Percentiles rank a stretch among this genome's conserved stretches.
Conservation (phyloP, 164 flowering plant genomes). For the Akebia trifoliata region DNA sequence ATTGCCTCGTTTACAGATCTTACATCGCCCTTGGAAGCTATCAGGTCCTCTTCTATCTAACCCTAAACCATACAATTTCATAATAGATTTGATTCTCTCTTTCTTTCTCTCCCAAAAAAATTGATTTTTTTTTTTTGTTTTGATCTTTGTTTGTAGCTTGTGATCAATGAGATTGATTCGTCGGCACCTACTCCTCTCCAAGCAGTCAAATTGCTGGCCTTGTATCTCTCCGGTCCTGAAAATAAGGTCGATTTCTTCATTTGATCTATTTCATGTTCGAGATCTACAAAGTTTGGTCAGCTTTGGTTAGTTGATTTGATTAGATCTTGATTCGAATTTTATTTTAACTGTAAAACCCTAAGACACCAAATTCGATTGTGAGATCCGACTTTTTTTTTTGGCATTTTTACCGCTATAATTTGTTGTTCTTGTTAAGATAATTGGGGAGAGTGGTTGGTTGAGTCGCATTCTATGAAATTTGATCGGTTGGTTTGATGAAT, state of each 20-base stretch:
- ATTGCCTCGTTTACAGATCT: slow-evolving; percentile 77
- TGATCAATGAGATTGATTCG: slow-evolving; percentile 72
- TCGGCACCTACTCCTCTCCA: slow-evolving; percentile 89
- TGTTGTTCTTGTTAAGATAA: neutral
- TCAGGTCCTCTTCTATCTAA: slow-evolving; percentile 33
- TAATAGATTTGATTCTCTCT: neutral
- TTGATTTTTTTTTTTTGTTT: neutral
- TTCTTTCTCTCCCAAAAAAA: neutral
- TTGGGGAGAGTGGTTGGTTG: neutral
- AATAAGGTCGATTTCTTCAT: slow-evolving; percentile 52
- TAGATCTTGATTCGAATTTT: neutral
- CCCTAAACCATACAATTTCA: neutral
- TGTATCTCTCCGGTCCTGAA: slow-evolving; percentile 62
- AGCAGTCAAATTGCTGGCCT: slow-evolving; percentile 88
- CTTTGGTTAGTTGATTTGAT: neutral
- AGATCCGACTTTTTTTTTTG: slow-evolving; percentile 3
- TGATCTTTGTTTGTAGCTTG: slow-evolving; percentile 43
- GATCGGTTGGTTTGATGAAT: neutral
- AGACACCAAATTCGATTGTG: neutral
- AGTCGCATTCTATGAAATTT: neutral
- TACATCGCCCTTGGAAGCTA: slow-evolving; percentile 88
- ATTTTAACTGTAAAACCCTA: slow-evolving; percentile 2
- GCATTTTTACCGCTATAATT: too few relatives aligned
- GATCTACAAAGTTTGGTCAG: slow-evolving; percentile 5
- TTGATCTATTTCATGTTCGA: neutral